Percentiles rank a stretch among this genome's conserved stretches.
Conservation (phyloP, 2,329 filamentous ascomycete genomes). For the Ceratocystis ficicola region DNA sequence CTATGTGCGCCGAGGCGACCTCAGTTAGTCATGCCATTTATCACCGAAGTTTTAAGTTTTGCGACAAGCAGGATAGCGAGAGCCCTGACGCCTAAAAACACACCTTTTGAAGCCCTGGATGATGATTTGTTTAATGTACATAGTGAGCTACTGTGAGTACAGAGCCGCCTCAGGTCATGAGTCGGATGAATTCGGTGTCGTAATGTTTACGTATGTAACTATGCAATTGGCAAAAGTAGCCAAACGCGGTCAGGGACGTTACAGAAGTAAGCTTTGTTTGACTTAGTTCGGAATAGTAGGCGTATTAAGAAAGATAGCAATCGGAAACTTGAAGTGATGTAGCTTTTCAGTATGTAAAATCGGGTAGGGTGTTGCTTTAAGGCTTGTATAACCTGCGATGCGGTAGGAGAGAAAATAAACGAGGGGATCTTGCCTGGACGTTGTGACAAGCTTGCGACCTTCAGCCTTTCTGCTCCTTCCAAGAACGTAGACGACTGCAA, state of each 20-base stretch:
- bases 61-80: constrained; percentile 3
- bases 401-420: neutral
- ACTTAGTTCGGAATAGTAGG: neutral
- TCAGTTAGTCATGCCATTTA: constrained; percentile 11
- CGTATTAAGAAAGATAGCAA: neutral
- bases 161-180: constrained; percentile 10
- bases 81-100: constrained; percentile 24
- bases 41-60: neutral
- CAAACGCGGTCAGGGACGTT: neutral
- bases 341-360: neutral
- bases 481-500: constrained; percentile 1
- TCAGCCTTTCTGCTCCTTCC: constrained; percentile 19
- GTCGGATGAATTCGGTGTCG: neutral
- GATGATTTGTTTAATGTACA: constrained; percentile 99
- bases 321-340: neutral
- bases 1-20: constrained; percentile 37
- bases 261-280: neutral
- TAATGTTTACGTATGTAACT: neutral
- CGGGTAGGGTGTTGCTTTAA: neutral
- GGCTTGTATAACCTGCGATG: neutral
- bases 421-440: neutral
- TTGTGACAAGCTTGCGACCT: constrained; percentile 1
- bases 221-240: neutral
- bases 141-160: constrained; percentile 34
- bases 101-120: constrained; percentile 99